Evolutionary conservation across 805 yeast species (phyloP).

Genomic region (Candida hispaniensis): DNA sequence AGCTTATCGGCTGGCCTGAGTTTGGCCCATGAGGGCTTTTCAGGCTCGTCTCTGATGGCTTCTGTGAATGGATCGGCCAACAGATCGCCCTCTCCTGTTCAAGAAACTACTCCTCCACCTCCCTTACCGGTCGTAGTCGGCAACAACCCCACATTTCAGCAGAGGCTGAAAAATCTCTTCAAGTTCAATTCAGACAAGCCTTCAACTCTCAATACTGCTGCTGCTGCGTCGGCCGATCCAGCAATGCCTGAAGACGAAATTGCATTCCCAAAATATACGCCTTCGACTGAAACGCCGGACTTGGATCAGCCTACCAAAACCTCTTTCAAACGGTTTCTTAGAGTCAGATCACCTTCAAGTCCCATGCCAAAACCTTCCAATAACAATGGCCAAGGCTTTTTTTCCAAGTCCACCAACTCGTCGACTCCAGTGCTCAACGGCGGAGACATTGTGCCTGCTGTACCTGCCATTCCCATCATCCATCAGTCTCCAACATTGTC

Average conservation of each 20-base stretch:
- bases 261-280: constrained; percentile 16
- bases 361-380: background rate
- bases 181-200: constrained; percentile 23
- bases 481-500: constrained; percentile 1
- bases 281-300: constrained; percentile 2
- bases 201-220: constrained; percentile 4
- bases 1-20: background rate
- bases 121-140: too few relatives aligned
- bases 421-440: constrained; percentile 6
- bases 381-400: constrained; percentile 1
- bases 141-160: constrained; percentile 22
- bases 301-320: constrained; percentile 2
- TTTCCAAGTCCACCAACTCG: constrained; percentile 5
- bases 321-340: constrained; percentile 3
- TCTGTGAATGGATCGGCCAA: too few relatives aligned
- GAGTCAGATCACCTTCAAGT: constrained; percentile 11
- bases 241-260: constrained; percentile 15
- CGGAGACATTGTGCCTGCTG: constrained; percentile 9
- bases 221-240: constrained; percentile 6
- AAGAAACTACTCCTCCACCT: constrained; percentile 1
- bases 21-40: constrained; percentile 10
- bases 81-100: constrained; percentile 1
- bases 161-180: constrained; percentile 27
- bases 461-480: background rate
- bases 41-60: too few relatives aligned